Conservation (phyloP, 2,329 filamentous ascomycete genomes). For the Xylaria multiplex region DNA sequence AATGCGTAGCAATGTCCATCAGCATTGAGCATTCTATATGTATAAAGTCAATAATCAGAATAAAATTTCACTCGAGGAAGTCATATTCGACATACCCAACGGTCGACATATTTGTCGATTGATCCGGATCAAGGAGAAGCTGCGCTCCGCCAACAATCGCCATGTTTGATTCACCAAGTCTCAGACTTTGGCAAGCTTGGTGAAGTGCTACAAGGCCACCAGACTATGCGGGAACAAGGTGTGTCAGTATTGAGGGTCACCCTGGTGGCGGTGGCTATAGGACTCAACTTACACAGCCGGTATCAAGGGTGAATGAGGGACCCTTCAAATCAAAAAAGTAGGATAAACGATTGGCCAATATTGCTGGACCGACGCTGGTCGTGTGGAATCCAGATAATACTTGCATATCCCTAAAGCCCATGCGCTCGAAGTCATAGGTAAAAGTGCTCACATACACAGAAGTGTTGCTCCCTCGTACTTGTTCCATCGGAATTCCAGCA, state of each 20-base stretch:
- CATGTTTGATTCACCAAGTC: slow-evolving; percentile 27
- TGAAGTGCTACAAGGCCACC: slow-evolving; percentile 27
- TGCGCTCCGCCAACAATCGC: slow-evolving; percentile 30
- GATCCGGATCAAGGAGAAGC: slow-evolving; percentile 35
- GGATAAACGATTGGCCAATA: slow-evolving; percentile 45
- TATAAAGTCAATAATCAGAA: not conserved
- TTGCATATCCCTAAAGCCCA: slow-evolving; percentile 37
- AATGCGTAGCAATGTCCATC: slow-evolving; percentile 48
- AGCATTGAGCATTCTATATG: slow-evolving; percentile 22
- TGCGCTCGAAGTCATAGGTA: slow-evolving; percentile 39
- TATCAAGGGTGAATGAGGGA: slow-evolving; percentile 32
- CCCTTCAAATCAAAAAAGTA: slow-evolving; percentile 33
- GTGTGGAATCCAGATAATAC: slow-evolving; percentile 40
- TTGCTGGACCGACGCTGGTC: slow-evolving; percentile 42
- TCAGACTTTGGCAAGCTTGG: slow-evolving; percentile 25
- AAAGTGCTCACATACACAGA: slow-evolving; percentile 45
- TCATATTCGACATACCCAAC: slow-evolving; percentile 33
- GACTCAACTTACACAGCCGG: slow-evolving; percentile 25
- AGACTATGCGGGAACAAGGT: not conserved
- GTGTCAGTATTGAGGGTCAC: not conserved
- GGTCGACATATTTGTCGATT: slow-evolving; percentile 22
- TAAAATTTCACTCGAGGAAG: slow-evolving; percentile 41
- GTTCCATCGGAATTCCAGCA: slow-evolving; percentile 36
- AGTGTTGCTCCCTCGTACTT: slow-evolving; percentile 30
- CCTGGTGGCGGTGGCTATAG: not conserved